Conservation (phyloP, 169 alveolate genomes). For the Plasmodium malariae region DNA sequence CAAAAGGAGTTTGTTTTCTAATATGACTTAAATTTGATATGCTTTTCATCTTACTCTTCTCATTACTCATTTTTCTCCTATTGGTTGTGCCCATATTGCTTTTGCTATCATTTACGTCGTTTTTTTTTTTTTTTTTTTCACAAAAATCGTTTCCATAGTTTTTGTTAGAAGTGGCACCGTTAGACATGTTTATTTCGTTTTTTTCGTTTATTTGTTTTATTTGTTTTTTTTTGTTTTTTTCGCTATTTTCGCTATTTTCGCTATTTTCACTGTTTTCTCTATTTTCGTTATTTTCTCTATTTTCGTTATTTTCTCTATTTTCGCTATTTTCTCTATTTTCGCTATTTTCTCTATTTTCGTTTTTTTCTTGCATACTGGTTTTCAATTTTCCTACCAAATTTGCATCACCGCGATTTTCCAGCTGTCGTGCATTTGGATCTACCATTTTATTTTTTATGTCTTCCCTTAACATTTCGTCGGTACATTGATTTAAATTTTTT, state of each 20-base stretch:
- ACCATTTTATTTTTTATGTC: too few species aligned
- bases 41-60: not conserved
- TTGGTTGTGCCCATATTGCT: not conserved
- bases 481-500: not conserved
- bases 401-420: not conserved
- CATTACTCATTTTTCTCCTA: not conserved
- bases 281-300: too few species aligned
- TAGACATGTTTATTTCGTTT: not conserved
- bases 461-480: not conserved
- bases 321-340: too few species aligned
- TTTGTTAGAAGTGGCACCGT: not conserved
- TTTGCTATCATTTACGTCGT: not conserved
- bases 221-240: too few species aligned
- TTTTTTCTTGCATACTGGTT: not conserved
- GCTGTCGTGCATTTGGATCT: too few species aligned
- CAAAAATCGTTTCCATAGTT: too few species aligned
- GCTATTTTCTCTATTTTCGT: too few species aligned
- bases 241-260: too few species aligned
- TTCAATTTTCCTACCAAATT: not conserved
- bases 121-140: not conserved
- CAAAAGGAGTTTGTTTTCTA: conserved; percentile 20
- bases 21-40: conserved; percentile 5
- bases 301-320: not conserved
- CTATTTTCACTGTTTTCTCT: too few species aligned
- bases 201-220: too few species aligned